Evolutionary conservation across 1,284 basidiomycete genomes (phyloP).

Genomic region (Cutaneotrichosporon cyanovorans): DNA sequence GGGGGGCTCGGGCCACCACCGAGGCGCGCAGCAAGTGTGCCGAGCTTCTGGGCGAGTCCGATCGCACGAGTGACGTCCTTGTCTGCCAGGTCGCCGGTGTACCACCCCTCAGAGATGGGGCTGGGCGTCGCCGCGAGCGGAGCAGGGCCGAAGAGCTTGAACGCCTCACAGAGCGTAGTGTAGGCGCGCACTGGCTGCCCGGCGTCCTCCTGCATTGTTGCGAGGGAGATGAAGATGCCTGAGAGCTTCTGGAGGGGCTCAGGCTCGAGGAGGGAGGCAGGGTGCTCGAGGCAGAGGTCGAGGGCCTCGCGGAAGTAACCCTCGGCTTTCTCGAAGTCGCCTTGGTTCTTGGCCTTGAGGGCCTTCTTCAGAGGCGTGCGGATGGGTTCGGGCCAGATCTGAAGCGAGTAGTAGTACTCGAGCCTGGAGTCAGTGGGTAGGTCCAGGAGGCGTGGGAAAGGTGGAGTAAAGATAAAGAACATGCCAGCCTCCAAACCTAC

Average conservation of each 20-base stretch:
- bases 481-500: no score
- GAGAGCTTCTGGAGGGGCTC: constrained; percentile 42
- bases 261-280: constrained; percentile 26
- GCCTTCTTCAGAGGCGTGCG: constrained; percentile 39
- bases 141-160: constrained; percentile 27
- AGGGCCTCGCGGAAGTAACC: constrained; percentile 37
- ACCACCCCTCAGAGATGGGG: constrained; percentile 9
- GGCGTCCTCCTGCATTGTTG: constrained; percentile 33
- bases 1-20: constrained; percentile 8
- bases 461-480: no score
- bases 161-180: constrained; percentile 26
- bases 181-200: constrained; percentile 33
- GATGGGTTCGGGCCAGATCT: constrained; percentile 42
- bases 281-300: constrained; percentile 24
- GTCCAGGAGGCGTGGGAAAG: no score
- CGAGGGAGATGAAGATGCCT: constrained; percentile 40
- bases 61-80: constrained; percentile 39
- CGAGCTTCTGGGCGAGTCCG: constrained; percentile 32
- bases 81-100: constrained; percentile 11
- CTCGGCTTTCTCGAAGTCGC: constrained; percentile 37
- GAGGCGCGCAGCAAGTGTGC: constrained; percentile 17
- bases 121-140: constrained; percentile 17
- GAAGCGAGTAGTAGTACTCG: constrained; percentile 42
- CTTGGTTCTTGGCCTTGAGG: constrained; percentile 35
- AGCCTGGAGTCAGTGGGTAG: constrained; percentile 23